phyloP scores from a whole-genome alignment of 2,329 filamentous ascomycete genomes.

The Curvularia lunata region DNA sequence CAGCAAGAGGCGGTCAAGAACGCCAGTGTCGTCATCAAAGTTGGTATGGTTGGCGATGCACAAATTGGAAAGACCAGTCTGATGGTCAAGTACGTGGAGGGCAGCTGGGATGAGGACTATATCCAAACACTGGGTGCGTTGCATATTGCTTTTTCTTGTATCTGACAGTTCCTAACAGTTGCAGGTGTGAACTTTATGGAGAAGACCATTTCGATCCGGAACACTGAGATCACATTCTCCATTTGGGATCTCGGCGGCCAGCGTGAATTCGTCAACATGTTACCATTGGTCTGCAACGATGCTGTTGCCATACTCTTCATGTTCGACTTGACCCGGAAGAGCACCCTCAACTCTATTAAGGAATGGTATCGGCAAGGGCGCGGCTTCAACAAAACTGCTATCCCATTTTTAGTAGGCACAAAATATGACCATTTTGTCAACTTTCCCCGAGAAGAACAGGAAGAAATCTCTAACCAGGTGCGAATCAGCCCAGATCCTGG shows the following conservation, averaged over 20 bases:
- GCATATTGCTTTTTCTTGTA: neutral
- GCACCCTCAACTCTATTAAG: constrained; percentile 98
- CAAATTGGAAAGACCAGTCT: constrained; percentile 99
- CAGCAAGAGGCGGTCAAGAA: constrained; percentile 54
- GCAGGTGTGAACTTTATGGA: constrained; percentile 99
- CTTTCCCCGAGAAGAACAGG: constrained; percentile 94
- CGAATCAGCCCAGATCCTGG: neutral
- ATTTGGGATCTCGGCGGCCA: constrained; percentile 99
- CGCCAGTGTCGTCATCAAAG: constrained; percentile 90
- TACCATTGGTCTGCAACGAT: constrained; percentile 98
- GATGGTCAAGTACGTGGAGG: constrained; percentile 99
- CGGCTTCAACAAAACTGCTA: constrained; percentile 99
- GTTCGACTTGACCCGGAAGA: constrained; percentile 98
- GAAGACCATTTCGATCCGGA: constrained; percentile 98
- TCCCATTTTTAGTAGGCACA: constrained; percentile 94
- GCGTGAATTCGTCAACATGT: constrained; percentile 99
- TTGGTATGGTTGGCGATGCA: constrained; percentile 98
- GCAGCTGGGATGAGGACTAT: constrained; percentile 99
- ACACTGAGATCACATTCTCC: constrained; percentile 99
- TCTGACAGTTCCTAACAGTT: constrained; percentile 21
- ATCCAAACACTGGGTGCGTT: constrained; percentile 86
- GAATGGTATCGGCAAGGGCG: constrained; percentile 98
- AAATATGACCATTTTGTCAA: constrained; percentile 99
- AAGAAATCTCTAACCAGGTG: constrained; percentile 97
- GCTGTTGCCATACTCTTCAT: constrained; percentile 99